Conservation (phyloP, 257 asterid species). For the Lycium barbarum region DNA sequence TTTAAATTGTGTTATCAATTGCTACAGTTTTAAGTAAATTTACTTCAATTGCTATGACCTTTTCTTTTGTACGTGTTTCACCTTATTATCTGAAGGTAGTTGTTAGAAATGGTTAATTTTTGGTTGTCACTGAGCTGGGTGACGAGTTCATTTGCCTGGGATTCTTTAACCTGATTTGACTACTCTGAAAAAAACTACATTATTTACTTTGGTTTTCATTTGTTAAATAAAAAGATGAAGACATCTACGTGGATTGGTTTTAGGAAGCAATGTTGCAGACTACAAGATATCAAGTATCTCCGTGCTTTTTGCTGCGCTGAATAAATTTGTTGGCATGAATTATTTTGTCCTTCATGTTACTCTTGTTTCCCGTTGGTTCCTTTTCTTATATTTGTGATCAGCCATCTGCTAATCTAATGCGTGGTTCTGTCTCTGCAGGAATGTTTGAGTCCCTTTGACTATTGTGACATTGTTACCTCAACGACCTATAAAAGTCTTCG, state of each 20-base stretch:
- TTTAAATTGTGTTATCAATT: too few species aligned
- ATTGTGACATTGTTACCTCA: slow-evolving; percentile 80
- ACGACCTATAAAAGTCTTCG: slow-evolving; percentile 95
- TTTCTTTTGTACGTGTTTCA: neutral
- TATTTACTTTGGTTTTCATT: neutral
- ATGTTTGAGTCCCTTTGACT: slow-evolving; percentile 75
- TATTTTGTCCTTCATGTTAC: neutral
- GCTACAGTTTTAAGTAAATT: too few species aligned
- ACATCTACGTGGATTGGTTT: neutral
- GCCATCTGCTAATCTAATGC: neutral
- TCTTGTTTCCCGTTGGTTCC: neutral
- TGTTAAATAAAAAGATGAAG: too few species aligned
- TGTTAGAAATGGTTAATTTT: neutral
- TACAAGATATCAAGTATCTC: neutral
- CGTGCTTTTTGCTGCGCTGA: neutral
- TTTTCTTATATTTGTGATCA: neutral
- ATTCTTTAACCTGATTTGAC: neutral
- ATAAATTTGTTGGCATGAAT: neutral
- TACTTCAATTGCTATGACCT: neutral
- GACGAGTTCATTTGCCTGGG: neutral
- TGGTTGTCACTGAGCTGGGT: neutral
- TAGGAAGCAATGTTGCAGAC: neutral
- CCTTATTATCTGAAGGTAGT: neutral
- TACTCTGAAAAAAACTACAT: too few species aligned
- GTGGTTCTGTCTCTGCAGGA: slow-evolving; percentile 56